Conservation (phyloP, 306 rosid species). For the Rosa chinensis region DNA sequence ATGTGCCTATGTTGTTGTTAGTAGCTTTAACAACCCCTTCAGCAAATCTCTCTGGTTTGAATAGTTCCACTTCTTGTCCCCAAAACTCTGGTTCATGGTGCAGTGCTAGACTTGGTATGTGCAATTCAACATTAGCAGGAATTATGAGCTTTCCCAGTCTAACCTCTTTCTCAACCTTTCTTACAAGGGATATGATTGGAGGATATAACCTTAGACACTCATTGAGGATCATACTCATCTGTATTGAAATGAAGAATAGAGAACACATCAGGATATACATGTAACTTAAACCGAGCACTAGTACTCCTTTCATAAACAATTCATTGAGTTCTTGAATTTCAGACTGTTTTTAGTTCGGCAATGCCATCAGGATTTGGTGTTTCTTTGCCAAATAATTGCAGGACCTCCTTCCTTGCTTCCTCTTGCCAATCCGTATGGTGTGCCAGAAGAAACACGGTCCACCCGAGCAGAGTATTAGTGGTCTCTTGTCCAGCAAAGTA, state of each 20-base stretch:
- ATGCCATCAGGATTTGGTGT: slow-evolving; percentile 11
- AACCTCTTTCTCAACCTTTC: not conserved
- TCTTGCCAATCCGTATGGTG: slow-evolving; percentile 33
- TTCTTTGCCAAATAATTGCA: slow-evolving; percentile 7
- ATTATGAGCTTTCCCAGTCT: slow-evolving; percentile 19
- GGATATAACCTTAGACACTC: slow-evolving; percentile 30
- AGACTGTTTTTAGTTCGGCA: slow-evolving; percentile 6
- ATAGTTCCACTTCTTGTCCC: slow-evolving; percentile 24
- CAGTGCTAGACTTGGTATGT: not conserved
- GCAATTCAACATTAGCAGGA: not conserved
- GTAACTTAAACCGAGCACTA: too few species aligned
- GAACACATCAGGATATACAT: not conserved
- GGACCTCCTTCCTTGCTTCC: slow-evolving; percentile 35
- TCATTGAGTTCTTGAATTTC: not conserved
- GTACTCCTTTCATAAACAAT: not conserved
- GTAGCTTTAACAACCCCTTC: slow-evolving; percentile 30
- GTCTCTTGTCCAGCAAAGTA: slow-evolving; percentile 30
- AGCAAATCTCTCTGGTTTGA: slow-evolving; percentile 26
- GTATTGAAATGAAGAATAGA: not conserved
- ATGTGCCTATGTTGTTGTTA: slow-evolving; percentile 7
- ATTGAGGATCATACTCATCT: slow-evolving; percentile 32
- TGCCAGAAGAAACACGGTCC: slow-evolving; percentile 34
- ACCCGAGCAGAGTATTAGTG: slow-evolving; percentile 7
- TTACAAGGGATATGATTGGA: not conserved
- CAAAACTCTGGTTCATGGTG: slow-evolving; percentile 23